Conservation (phyloP, 1,284 basidiomycete genomes). For the Cryptococcus jaspeensis region DNA sequence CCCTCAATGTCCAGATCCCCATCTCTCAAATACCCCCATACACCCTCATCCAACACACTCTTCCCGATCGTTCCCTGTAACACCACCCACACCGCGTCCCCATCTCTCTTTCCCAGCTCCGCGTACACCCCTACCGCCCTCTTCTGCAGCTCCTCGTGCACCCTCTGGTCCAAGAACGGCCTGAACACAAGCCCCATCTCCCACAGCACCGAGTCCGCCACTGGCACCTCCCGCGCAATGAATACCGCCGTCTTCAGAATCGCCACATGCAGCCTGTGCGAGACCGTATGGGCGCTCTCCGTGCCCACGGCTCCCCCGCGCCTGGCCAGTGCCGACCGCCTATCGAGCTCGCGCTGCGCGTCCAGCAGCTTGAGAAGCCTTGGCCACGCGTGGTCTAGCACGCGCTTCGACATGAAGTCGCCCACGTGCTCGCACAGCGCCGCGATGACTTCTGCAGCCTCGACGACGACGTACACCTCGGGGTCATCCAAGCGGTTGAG, state of each 20-base stretch:
- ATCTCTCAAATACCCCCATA: constrained; percentile 36
- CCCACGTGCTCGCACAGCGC: constrained; percentile 67
- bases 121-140: constrained; percentile 65
- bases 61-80: constrained; percentile 60
- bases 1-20: constrained; percentile 24
- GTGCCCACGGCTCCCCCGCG: constrained; percentile 52
- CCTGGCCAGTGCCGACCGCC: constrained; percentile 61
- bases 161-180: constrained; percentile 65
- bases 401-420: constrained; percentile 73
- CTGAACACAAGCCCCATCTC: constrained; percentile 70
- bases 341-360: constrained; percentile 62
- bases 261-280: constrained; percentile 70
- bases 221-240: constrained; percentile 62
- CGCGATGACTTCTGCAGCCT: constrained; percentile 69
- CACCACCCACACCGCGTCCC: constrained; percentile 78
- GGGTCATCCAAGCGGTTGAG: constrained; percentile 72
- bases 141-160: constrained; percentile 69
- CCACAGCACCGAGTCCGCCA: constrained; percentile 71
- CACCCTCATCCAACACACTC: constrained; percentile 8
- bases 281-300: constrained; percentile 54
- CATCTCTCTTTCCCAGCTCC: constrained; percentile 62
- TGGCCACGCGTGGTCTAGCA: constrained; percentile 91
- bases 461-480: constrained; percentile 72
- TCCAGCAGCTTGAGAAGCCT: constrained; percentile 63
- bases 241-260: constrained; percentile 69